Percentiles rank a stretch among this genome's conserved stretches.
Conservation (phyloP, 2,329 filamentous ascomycete species). For the Pseudogymnoascus sp. region DNA sequence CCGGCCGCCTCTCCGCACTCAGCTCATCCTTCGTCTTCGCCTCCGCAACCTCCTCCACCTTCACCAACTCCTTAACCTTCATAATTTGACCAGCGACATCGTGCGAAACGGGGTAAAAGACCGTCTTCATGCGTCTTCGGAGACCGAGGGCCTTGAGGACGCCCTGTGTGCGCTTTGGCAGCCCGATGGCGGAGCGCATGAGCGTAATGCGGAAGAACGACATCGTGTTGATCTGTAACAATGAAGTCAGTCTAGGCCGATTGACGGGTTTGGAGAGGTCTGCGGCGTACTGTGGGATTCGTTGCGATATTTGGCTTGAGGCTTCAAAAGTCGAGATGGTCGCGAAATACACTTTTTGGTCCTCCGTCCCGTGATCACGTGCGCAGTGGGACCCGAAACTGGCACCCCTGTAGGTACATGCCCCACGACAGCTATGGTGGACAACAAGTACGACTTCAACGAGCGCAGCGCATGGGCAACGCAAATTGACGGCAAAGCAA, state of each 20-base stretch:
- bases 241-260: neutral
- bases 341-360: constrained; percentile 8
- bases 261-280: neutral
- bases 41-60: constrained; percentile 59
- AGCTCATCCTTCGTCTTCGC: constrained; percentile 53
- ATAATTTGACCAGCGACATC: constrained; percentile 67
- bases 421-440: neutral
- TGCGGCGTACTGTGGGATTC: neutral
- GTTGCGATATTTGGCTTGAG: neutral
- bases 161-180: constrained; percentile 56
- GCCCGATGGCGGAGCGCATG: constrained; percentile 64
- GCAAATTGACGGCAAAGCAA: constrained; percentile 6
- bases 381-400: neutral
- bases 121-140: constrained; percentile 63
- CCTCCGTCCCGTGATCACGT: neutral
- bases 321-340: constrained; percentile 6
- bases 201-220: constrained; percentile 67
- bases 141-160: constrained; percentile 65
- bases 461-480: neutral
- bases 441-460: neutral
- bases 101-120: constrained; percentile 63
- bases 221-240: constrained; percentile 34
- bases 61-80: constrained; percentile 67
- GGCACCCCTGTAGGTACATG: constrained; percentile 4
- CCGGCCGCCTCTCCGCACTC: constrained; percentile 54